Evolutionary conservation across 1,284 basidiomycete genomes (phyloP), one percentile per base, ranked within the genome.

Genomic region (Cerrena zonata): DNA sequence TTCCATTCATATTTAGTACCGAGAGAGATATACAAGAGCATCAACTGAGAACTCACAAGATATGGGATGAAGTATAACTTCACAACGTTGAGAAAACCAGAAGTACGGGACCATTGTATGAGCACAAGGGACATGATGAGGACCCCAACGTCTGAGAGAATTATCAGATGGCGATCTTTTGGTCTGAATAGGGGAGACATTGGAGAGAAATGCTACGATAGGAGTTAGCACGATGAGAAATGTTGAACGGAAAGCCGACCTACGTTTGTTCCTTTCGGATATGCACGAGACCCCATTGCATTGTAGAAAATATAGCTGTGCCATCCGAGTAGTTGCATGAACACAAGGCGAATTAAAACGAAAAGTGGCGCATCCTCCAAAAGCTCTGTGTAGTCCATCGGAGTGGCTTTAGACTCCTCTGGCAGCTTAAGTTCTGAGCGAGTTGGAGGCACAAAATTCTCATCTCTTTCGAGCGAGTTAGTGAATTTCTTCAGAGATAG

Each of bases 251-350:
- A 12, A n/a, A 39, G 47, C 22, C 27, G 39, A 5, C 78, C 57
- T 57, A 82, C 79, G 68, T 90, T 91, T 47, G 87, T 89, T 51
- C 76, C 74, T 39, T 70, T 64, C 42, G 86, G 86, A 70, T 89
- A 88, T 68, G 74, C 77, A 19, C 72, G 76, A 60, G 82, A 84
- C 13, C 89, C 89, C 56, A 84, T 79, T 2, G 81, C 78, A 69
- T 92, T 90, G 45, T 69, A 70, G 54, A 82, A 63, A n/a, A 92
- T 75, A 70, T 91, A 91, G 51, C 76, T 69, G 50, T 84, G 86
- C 82, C 84, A 89, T 26, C 84, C 85, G 37, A 73, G 68, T 61
- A 80, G 68, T 61, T 86, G 75, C 75, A 86, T 86, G 21, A 81
- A 58, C 45, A 87, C 52, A 66, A 88, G 74, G 58, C 80, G 77